Percentiles rank a stretch among this genome's conserved stretches.
phyloP scores from a whole-genome alignment of 768 basidiomycete species.

The Antrodiella citrinella region DNA sequence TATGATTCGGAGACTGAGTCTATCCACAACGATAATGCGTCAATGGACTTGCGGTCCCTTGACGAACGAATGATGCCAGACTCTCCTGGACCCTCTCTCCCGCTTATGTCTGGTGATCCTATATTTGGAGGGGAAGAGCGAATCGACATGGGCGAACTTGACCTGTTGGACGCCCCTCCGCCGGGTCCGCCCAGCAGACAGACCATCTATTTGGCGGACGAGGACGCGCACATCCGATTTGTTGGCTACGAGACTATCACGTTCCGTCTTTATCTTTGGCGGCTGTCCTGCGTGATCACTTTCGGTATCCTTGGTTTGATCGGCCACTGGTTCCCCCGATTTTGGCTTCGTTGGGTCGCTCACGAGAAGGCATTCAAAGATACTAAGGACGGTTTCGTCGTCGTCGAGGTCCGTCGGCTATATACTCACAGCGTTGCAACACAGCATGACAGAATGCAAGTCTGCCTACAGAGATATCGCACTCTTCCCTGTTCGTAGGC shows the following conservation, averaged over 20 bases:
- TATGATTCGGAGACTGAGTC: conserved; percentile 36
- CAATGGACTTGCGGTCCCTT: conserved; percentile 22
- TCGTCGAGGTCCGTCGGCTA: conserved; percentile 69
- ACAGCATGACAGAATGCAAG: conserved; percentile 33
- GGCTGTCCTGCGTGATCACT: conserved; percentile 53
- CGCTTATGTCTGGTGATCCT: conserved; percentile 65
- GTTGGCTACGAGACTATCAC: conserved; percentile 69
- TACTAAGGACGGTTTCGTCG: conserved; percentile 63
- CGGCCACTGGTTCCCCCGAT: conserved; percentile 87
- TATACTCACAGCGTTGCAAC: background rate
- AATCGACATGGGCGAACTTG: conserved; percentile 72
- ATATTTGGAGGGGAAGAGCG: conserved; percentile 80
- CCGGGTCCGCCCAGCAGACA: conserved; percentile 81
- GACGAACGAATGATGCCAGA: conserved; percentile 67
- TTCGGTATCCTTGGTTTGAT: conserved; percentile 70
- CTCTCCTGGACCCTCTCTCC: conserved; percentile 52
- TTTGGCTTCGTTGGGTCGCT: conserved; percentile 88
- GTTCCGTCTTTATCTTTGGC: conserved; percentile 67
- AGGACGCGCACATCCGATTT: conserved; percentile 83
- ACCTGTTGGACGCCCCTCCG: conserved; percentile 61
- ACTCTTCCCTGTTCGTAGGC: conserved; percentile 58
- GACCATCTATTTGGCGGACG: conserved; percentile 78
- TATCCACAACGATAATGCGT: conserved; percentile 36
- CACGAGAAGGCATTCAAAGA: conserved; percentile 77
- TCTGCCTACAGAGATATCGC: conserved; percentile 78